Evolutionary conservation across 2,329 filamentous ascomycete genomes (phyloP), one percentile per base, ranked within the genome.

Genomic region (Periglandula ipomoeae): DNA sequence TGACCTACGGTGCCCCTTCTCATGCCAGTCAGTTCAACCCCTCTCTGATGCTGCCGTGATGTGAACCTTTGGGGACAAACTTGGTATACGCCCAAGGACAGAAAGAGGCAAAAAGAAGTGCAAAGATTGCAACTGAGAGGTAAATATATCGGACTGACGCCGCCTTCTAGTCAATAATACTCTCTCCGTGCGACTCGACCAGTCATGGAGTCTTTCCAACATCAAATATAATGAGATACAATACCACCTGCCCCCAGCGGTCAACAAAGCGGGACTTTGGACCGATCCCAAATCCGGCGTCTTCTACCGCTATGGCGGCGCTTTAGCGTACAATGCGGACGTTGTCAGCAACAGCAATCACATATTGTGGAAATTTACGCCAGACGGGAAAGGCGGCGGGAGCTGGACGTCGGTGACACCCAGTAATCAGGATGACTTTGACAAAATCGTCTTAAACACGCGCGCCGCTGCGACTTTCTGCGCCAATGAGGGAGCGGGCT

Each of bases 261-360:
- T 65, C 23, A 59, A 60, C 48, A 56, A 59, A 32, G 59, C 64
- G 42, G 55, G 61, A 6, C 46, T 63, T 23, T 69, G 65, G 65
- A 53, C 57, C n/a, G 63, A 67, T 48, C 37, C 53, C 2, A 53
- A 56, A 6, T 54, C 53, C 15, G 52, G 56, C 15, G 55, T 55
- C 11, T 58, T 69, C 32, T 69, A 66, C 51, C 56, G 60, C 9
- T 70, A 64, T 60, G 65, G 60, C 27, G 67, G 67, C 5, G 56
- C 52, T n/a, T n/a, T n/a, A 47, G 57, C 54, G 5, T 23, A 55
- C 13, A 54, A 55, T 20, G 43, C 48, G 15, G 17, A 8, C 9
- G 2, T 26, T n/a, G 30, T 5, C n/a, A 32, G 19, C 19, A n/a
- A 15, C 13, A 17, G 9, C 23, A 46, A 37, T 23, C 44, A 61